These are phyloP conservation scores for Cokeromyces recurvatus DNA, from an alignment of 371 early-diverging fungal genomes.

Conservation along the genomic window DNA sequence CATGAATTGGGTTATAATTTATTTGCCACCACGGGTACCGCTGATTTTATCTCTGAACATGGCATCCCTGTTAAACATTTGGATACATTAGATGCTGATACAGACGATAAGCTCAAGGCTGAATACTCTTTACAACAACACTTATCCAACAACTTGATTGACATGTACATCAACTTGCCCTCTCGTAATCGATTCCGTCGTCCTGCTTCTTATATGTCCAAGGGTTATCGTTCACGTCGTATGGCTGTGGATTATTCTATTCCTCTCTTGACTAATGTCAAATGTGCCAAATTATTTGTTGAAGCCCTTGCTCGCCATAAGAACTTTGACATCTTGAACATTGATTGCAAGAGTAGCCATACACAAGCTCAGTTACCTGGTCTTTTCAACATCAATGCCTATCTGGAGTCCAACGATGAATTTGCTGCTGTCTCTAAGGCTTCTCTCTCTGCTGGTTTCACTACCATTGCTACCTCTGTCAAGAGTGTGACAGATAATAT, in stretches of 20 bases:
- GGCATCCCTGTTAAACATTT: conserved; percentile 86
- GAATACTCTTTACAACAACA: conserved; percentile 93
- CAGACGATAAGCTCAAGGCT: conserved; percentile 60
- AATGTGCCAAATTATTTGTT: conserved; percentile 95
- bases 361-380: conserved; percentile 83
- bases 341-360: conserved; percentile 89
- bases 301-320: conserved; percentile 86
- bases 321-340: conserved; percentile 68
- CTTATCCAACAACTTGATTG: conserved; percentile 93
- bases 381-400: conserved; percentile 75
- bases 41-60: conserved; percentile 92
- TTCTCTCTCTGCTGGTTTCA: conserved; percentile 85
- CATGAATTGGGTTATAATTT: conserved; percentile 82
- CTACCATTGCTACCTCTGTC: conserved; percentile 60
- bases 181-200: conserved; percentile 94
- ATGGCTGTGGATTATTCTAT: conserved; percentile 96
- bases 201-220: conserved; percentile 92
- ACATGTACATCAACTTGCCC: conserved; percentile 96
- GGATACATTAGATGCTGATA: conserved; percentile 63
- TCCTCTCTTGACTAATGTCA: conserved; percentile 95
- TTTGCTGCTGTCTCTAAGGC: conserved; percentile 64
- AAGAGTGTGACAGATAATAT: conserved; percentile 50
- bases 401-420: conserved; percentile 48
- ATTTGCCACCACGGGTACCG: conserved; percentile 94
- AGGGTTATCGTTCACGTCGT: conserved; percentile 92